Base-by-base conservation (phyloP, 73 alveolate species). In the Urostyla sp. region DNA sequence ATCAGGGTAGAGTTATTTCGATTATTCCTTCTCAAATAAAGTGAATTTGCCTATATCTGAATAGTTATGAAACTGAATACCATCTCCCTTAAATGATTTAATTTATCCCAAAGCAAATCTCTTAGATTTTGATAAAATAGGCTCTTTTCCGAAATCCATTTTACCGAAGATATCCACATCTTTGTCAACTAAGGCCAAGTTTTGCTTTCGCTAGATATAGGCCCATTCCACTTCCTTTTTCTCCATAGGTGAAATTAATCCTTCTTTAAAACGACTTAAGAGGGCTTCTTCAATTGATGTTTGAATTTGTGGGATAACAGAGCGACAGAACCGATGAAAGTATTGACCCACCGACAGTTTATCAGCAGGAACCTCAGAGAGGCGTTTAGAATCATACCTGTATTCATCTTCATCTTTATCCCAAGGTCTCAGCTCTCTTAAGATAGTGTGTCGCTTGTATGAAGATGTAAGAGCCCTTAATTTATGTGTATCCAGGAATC, bases 1-100 rank as follows among this genome's bases (percentile, higher is more conserved):
- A 6, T 51, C 0, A 16, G 94, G 94, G 72, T 77, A 86, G 90
- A 86, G 76, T 26, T 90, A 30, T 60, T 67, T 76, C 76, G 67
- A 66, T 36, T 86, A 87, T 1, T 30, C 13, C 26, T 67, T 49
- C 7, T 84, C 87, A 60, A 77, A 86, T 23, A 86, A 27, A 24
- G 90, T 78, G 52, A 34, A 77, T 67, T 48, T 86, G 44, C 90
- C 94, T 1, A 86, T 66, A 61, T 84, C 87, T n/a, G 66, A 77
- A 55, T 18, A 76, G 24, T 77, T 76, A 57, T 86, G 94, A 67
- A 60, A 55, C 27, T 40, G 37, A 35, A 86, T 34, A 3, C 90
- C 90, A 1, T 86, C 82, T 43, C 92, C 92, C 36, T 74, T 77
- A n/a, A 45, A 15, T 13, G 51, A 30, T 13, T 34, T 13, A 48